Evolutionary conservation across 371 early-diverging fungal genomes (phyloP), one percentile per base, ranked within the genome.

Genomic region (Parasitella parasitica): DNA sequence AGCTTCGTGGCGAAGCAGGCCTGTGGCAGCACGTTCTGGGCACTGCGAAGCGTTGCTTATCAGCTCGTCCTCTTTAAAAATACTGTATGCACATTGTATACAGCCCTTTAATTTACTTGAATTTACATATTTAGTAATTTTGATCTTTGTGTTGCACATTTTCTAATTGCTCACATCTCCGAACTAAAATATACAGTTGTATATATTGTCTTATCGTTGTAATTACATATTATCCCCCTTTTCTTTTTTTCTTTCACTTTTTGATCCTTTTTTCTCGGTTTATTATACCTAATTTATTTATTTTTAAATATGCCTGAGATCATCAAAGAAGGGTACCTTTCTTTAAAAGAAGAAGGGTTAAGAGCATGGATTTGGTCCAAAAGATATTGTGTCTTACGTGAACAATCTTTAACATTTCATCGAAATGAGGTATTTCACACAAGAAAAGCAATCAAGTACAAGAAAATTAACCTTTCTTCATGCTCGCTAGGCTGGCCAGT

Each of bases 321-420:
- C 34, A 71, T 94, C 54, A 95, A 93, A 80, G 82, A 89, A 60
- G 94, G 94, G 48, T 89, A 93, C 70, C 78, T 86, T 57, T 79
- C 82, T 26, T 83, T 95, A 53, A 93, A 92, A 77, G 96, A 97
- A 65, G 93, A 90, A 54, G 91, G 92, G 34, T 72, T 92, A 51
- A 71, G 85, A 57, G 85, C 89, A 56, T 95, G 93, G 81, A 83
- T 93, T 64, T 97, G 97, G 97, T 86, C 91, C 37, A 94, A 94
- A 76, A 75, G 95, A 59, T 96, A 91, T 84, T 84, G 91, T 64
- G 81, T 94, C 16, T 80, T 97, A 13, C 80, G 94, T 62, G 91
- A 92, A 64, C 87, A 90, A 70, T 94, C 94, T 6, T 82, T 96
- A 39, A 91, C 96, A 27, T 91, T 96, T 64, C 95, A 97, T 74